These are phyloP conservation scores for Pholiota microspora DNA, from an alignment of 768 basidiomycete genomes.

Conservation along the genomic window DNA sequence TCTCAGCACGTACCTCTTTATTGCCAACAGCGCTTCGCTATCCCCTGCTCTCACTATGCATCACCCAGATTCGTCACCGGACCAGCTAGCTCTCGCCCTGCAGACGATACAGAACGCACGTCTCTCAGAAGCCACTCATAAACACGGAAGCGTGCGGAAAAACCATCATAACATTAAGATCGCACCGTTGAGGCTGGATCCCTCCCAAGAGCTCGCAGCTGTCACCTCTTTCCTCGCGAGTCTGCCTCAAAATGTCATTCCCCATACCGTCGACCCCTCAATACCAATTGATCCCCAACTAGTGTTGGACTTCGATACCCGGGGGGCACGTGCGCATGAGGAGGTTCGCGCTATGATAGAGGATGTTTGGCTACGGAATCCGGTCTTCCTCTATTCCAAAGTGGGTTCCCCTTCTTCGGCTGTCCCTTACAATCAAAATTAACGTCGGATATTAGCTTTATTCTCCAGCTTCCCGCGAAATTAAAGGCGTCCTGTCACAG, in stretches of 20 bases:
- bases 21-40: constrained; percentile 43
- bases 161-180: constrained; percentile 20
- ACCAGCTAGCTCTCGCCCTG: constrained; percentile 33
- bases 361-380: constrained; percentile 71
- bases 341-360: constrained; percentile 59
- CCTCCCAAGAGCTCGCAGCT: constrained; percentile 69
- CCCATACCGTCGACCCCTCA: constrained; percentile 59
- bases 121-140: constrained; percentile 18
- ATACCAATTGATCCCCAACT: constrained; percentile 75
- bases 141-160: constrained; percentile 18
- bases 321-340: constrained; percentile 53
- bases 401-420: constrained; percentile 31
- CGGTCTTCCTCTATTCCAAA: constrained; percentile 75
- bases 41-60: constrained; percentile 35
- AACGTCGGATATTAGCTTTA: constrained; percentile 41
- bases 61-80: constrained; percentile 26
- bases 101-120: constrained; percentile 37
- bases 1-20: constrained; percentile 57
- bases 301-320: constrained; percentile 80
- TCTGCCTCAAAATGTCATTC: constrained; percentile 74
- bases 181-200: constrained; percentile 45
- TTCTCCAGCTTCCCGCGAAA: constrained; percentile 63
- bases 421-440: constrained; percentile 5
- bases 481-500: constrained; percentile 54
- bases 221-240: constrained; percentile 72